These are phyloP conservation scores for Saccharum hybrid DNA, from an alignment of 202 grass and related monocot genomes.

Conservation along the genomic window DNA sequence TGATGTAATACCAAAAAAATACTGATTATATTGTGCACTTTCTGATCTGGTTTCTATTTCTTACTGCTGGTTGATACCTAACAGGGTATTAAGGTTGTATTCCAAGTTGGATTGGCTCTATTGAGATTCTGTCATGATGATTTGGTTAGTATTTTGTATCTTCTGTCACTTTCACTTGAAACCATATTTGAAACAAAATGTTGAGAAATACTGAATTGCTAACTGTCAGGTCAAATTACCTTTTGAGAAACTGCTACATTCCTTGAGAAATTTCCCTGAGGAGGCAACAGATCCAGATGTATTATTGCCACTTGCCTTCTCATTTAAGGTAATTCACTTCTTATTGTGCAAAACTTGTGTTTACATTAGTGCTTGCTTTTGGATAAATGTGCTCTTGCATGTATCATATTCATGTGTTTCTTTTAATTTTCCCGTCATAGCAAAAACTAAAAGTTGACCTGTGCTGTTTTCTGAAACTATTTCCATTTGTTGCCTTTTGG, in stretches of 20 bases:
- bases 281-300: conserved; percentile 84
- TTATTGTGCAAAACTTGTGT: background rate
- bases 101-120: conserved; percentile 89
- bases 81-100: conserved; percentile 91
- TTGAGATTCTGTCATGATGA: conserved; percentile 91
- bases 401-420: background rate
- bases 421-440: conserved; percentile 6
- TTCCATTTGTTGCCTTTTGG: background rate
- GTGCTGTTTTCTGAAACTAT: conserved; percentile 18
- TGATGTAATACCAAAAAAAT: background rate
- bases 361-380: background rate
- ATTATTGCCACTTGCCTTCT: conserved; percentile 75
- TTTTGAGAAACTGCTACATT: conserved; percentile 87
- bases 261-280: conserved; percentile 84
- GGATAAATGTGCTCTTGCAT: conserved; percentile 1
- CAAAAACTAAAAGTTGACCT: background rate
- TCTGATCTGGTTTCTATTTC: conserved; percentile 33
- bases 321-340: conserved; percentile 77
- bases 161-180: conserved; percentile 3
- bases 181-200: conserved; percentile 8
- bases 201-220: conserved; percentile 31
- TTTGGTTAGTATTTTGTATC: conserved; percentile 59
- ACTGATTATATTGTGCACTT: conserved; percentile 16
- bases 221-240: conserved; percentile 76
- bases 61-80: background rate